Evolutionary conservation across 1,139 yeast species (phyloP).

Genomic region (Taphrina sp.): DNA sequence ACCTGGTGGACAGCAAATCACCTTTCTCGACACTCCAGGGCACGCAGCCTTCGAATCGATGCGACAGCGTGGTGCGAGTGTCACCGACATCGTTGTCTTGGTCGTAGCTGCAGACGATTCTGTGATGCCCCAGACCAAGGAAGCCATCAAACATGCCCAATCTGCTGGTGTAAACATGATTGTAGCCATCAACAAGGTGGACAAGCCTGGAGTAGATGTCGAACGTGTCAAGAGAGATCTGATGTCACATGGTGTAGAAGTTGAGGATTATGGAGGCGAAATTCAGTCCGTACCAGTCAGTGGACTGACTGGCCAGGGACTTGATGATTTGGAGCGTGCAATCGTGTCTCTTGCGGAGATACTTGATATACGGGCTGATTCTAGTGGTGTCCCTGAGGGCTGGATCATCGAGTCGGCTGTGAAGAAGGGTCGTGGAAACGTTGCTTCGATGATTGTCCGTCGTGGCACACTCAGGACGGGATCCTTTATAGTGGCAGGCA

Average conservation of each 20-base stretch:
- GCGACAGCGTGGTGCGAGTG: conserved; percentile 94
- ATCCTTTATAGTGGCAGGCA: conserved; percentile 73
- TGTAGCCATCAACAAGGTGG: conserved; percentile 91
- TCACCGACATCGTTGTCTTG: conserved; percentile 85
- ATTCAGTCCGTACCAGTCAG: conserved; percentile 85
- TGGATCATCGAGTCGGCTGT: conserved; percentile 86
- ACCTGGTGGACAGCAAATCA: conserved; percentile 69
- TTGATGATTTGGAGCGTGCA: conserved; percentile 87
- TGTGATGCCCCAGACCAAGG: conserved; percentile 95
- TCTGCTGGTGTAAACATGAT: conserved; percentile 80
- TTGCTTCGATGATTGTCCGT: conserved; percentile 78
- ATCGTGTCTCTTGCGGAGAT: conserved; percentile 80
- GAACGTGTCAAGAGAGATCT: conserved; percentile 76
- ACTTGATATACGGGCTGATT: conserved; percentile 70
- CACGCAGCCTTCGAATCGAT: conserved; percentile 95
- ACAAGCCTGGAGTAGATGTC: conserved; percentile 69
- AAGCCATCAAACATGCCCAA: conserved; percentile 91
- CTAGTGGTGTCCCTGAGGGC: conserved; percentile 60
- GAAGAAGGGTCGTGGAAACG: conserved; percentile 66
- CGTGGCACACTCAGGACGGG: conserved; percentile 77
- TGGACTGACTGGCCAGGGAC: conserved; percentile 79
- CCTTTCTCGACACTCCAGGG: conserved; percentile 96
- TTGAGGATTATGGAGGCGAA: conserved; percentile 94
- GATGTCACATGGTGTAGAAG: conserved; percentile 72
- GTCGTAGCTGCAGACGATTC: conserved; percentile 99